These are phyloP conservation scores for Dryas alaskensis DNA, from an alignment of 306 rosid genomes.

Conservation along the genomic window DNA sequence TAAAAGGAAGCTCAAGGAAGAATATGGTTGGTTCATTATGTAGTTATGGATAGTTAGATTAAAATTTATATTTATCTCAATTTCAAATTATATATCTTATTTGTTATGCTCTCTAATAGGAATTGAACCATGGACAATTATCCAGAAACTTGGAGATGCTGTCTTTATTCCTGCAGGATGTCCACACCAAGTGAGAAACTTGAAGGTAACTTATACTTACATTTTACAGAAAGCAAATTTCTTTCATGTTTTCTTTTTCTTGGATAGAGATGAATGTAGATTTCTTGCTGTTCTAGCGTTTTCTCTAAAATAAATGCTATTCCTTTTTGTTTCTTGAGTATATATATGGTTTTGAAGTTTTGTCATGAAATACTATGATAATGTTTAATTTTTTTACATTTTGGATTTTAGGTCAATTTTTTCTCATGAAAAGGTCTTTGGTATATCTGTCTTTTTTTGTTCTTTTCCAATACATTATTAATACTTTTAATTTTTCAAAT, in stretches of 20 bases:
- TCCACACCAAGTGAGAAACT: conserved; percentile 53
- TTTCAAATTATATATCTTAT: neutral
- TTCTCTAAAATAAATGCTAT: too few species aligned
- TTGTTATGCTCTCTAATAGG: conserved; percentile 23
- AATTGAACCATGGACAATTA: conserved; percentile 52
- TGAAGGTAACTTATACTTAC: conserved; percentile 35
- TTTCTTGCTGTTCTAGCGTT: too few species aligned
- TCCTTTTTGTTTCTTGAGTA: too few species aligned
- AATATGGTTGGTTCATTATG: conserved; percentile 52
- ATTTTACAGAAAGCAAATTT: neutral
- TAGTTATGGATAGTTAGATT: neutral
- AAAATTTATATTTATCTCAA: neutral
- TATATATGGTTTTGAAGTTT: too few species aligned
- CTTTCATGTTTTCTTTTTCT: neutral
- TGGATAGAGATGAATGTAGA: too few species aligned
- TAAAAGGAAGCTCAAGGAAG: conserved; percentile 72
- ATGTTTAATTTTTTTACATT: too few species aligned
- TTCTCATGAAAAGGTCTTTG: too few species aligned
- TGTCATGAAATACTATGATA: too few species aligned
- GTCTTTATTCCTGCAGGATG: conserved; percentile 54
- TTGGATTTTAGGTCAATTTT: too few species aligned
- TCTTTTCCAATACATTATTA: too few species aligned
- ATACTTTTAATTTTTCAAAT: too few species aligned
- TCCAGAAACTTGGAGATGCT: conserved; percentile 52
- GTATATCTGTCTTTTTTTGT: too few species aligned